Evolutionary conservation across 1,284 basidiomycete genomes (phyloP), one percentile per base, ranked within the genome.

Genomic region (Xanthoconium separans): DNA sequence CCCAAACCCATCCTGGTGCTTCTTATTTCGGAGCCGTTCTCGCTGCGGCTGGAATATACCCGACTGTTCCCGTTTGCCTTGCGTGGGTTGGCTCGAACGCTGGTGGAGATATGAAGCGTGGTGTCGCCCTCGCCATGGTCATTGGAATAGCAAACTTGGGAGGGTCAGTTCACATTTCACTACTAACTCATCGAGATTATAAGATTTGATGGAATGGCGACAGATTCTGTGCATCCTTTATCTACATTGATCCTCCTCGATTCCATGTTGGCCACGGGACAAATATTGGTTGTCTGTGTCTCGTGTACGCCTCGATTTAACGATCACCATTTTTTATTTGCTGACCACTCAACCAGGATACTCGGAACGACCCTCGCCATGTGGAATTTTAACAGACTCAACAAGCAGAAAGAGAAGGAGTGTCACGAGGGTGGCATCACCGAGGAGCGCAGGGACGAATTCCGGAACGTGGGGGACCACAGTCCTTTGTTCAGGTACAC

Each of bases 61-160:
- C 82, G 13, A 75, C 77, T 9, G 75, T 84, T 54, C 77, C 83
- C 30, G 70, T 84, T 39, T 65, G 70, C 45, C 67, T 84, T 18
- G 78, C 81, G 10, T 85, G 82, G 83, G 76, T 73, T 3, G 73
- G 76, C 11, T 78, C 79, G 50, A 82, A 81, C 58, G 74, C 75
- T 4, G 82, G 82, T 49, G 84, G 84, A 16, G 78, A 80, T 58
- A 59, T 76, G 61, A 78, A 83, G 62, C 70, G 74, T 53, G 78
- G 76, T 43, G 77, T 84, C 37, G 76, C 73, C 4, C 64, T 83
- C 51, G 83, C 80, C 24, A 79, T 82, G 72, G 76, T 82, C 37
- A 77, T 80, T 61, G 79, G 79, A 13, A 47, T 78, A 33, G 79
- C 76, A 37, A 81, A 82, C 57, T 66, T 79, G 29, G 80, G 80